phyloP scores from a whole-genome alignment of 148 eudicot genomes.

The Linanthus parryae region DNA sequence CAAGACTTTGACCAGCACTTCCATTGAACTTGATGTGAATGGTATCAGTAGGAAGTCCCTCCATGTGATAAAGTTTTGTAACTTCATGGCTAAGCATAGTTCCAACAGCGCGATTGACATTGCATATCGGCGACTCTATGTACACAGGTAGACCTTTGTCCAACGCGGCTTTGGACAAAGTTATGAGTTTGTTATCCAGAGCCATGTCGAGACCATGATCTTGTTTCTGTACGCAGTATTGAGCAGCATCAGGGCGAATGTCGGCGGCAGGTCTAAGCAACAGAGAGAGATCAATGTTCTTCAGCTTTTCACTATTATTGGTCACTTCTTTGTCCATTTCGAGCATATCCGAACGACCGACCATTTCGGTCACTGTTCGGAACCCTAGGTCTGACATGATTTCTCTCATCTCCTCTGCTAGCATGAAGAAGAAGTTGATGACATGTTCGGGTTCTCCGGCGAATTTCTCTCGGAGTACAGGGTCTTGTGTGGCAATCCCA shows the following conservation, averaged over 20 bases:
- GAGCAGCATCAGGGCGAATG: conserved; percentile 91
- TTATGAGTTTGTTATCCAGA: conserved; percentile 65
- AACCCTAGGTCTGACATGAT: conserved; percentile 94
- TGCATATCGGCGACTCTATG: conserved; percentile 75
- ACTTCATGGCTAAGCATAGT: conserved; percentile 99
- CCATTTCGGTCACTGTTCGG: conserved; percentile 73
- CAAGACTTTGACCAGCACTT: conserved; percentile 98
- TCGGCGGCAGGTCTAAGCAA: conserved; percentile 87
- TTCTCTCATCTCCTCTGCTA: conserved; percentile 96
- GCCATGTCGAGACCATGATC: conserved; percentile 97
- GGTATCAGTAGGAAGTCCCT: conserved; percentile 74
- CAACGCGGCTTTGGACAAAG: conserved; percentile 60
- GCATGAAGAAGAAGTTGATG: conserved; percentile 96
- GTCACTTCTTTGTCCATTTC: conserved; percentile 74
- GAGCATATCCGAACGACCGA: conserved; percentile 96
- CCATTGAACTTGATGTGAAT: conserved; percentile 86
- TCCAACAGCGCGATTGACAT: conserved; percentile 88
- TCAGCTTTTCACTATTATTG: conserved; percentile 74
- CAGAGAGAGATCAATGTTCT: conserved; percentile 86
- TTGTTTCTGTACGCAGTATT: conserved; percentile 85
- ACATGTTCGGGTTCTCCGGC: conserved; percentile 99
- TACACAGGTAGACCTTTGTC: conserved; percentile 80
- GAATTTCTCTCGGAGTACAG: conserved; percentile 89
- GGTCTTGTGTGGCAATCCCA: conserved; percentile 98
- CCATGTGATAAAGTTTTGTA: conserved; percentile 71